phyloP scores from a whole-genome alignment of 176 grass and related monocot genomes.

The Tuctoria greenei region DNA sequence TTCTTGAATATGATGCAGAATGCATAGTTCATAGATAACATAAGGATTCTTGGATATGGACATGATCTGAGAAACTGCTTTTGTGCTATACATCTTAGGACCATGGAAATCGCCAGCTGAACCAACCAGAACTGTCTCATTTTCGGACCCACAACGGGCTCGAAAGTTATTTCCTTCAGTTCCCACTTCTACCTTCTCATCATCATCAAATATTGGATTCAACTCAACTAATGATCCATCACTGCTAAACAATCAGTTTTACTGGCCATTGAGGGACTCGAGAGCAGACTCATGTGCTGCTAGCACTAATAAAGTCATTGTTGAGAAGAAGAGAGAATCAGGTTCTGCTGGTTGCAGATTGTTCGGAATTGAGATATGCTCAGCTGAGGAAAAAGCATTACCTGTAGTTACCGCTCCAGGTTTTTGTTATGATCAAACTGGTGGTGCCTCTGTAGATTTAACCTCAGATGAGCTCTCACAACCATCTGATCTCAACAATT shows the following conservation, averaged over 20 bases:
- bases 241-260: constrained; percentile 44
- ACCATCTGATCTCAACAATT: constrained; percentile 52
- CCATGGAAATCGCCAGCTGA: constrained; percentile 69
- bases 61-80: constrained; percentile 17
- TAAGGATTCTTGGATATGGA: constrained; percentile 14
- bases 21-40: constrained; percentile 17
- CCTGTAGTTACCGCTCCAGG: constrained; percentile 30
- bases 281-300: constrained; percentile 38
- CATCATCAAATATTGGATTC: constrained; percentile 47
- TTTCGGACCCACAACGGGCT: constrained; percentile 46
- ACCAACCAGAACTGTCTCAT: constrained; percentile 51
- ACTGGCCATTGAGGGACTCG: constrained; percentile 55
- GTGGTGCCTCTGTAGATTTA: constrained; percentile 29
- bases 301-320: constrained; percentile 48
- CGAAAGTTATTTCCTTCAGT: constrained; percentile 46
- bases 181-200: constrained; percentile 40
- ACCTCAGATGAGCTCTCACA: constrained; percentile 54
- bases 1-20: constrained; percentile 10
- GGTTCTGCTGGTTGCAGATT: constrained; percentile 62
- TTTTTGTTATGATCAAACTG: constrained; percentile 46
- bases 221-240: constrained; percentile 39
- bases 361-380: constrained; percentile 86
- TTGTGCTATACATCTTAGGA: constrained; percentile 51
- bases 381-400: constrained; percentile 38
- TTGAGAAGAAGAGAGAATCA: constrained; percentile 64